Conservation (phyloP, 2,329 filamentous ascomycete species). For the Fusarium pseudoanthophilum region DNA sequence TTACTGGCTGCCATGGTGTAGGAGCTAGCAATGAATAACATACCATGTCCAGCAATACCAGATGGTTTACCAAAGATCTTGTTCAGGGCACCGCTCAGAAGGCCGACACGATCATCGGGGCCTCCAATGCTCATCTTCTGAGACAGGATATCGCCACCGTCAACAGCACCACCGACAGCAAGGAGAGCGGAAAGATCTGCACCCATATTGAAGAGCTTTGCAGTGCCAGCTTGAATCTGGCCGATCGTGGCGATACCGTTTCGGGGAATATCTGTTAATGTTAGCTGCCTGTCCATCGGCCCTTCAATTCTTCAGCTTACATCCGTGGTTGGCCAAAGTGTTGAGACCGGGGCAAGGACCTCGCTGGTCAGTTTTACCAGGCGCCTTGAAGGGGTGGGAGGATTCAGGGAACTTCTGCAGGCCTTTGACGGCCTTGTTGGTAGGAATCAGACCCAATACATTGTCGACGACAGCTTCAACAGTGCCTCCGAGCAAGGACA, state of each 20-base stretch:
- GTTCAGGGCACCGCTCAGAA: conserved; percentile 13
- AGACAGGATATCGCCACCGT: conserved; percentile 23
- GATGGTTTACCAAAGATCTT: conserved; percentile 31
- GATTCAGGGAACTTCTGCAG: conserved; percentile 27
- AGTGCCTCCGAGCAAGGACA: conserved; percentile 16
- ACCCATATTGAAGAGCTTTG: conserved; percentile 27
- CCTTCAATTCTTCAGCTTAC: not conserved
- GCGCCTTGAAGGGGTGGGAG: conserved; percentile 12
- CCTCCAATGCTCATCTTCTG: conserved; percentile 32
- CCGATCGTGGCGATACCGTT: conserved; percentile 23
- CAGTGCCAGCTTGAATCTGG: conserved; percentile 22
- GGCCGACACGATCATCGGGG: conserved; percentile 8
- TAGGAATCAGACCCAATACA: conserved; percentile 17
- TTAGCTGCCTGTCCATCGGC: not conserved
- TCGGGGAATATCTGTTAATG: conserved; percentile 8
- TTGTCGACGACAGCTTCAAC: conserved; percentile 23
- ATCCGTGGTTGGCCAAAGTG: conserved; percentile 25
- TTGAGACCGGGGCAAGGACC: conserved; percentile 24
- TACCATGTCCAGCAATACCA: conserved; percentile 21
- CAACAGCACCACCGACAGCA: conserved; percentile 11
- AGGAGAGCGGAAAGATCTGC: conserved; percentile 19
- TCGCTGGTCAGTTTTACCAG: conserved; percentile 17
- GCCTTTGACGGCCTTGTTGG: conserved; percentile 22
- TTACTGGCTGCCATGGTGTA: not conserved
- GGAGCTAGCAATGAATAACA: too few species aligned